A percentile compares a stretch with the other conserved stretches of the same genome.
These are phyloP conservation scores for Coemansia sp. DNA, from an alignment of 371 early-diverging fungal species.

Conservation along the genomic window DNA sequence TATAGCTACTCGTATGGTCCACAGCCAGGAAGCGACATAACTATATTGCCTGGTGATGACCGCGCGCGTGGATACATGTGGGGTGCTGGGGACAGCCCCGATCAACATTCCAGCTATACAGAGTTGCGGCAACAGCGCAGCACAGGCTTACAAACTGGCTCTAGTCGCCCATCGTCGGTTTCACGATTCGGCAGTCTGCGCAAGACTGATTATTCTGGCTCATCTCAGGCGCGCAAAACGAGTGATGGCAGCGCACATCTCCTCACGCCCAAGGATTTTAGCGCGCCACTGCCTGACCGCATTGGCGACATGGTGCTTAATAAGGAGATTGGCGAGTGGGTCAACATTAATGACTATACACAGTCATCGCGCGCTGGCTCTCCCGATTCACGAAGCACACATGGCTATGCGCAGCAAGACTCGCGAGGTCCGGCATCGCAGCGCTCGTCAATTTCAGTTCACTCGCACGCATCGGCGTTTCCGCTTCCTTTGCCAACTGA, in stretches of 20 bases:
- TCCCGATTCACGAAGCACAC: constrained; percentile 9
- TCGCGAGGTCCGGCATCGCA: constrained; percentile 28
- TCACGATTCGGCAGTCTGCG: constrained; percentile 26
- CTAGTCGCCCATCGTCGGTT: not conserved
- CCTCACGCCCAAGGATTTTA: constrained; percentile 48
- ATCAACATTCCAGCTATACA: not conserved
- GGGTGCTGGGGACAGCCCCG: constrained; percentile 5
- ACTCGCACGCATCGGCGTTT: constrained; percentile 35
- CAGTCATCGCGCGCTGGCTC: constrained; percentile 12
- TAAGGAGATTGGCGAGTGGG: constrained; percentile 47
- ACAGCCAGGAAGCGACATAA: constrained; percentile 21
- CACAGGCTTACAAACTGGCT: too few relatives aligned
- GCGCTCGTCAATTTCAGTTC: constrained; percentile 37
- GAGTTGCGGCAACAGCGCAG: not conserved
- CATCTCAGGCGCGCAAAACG: constrained; percentile 35
- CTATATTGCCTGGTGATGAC: constrained; percentile 37
- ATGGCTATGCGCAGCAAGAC: not conserved
- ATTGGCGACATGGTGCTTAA: constrained; percentile 52
- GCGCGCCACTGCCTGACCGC: constrained; percentile 46
- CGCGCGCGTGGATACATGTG: constrained; percentile 28
- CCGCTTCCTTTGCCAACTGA: constrained; percentile 33
- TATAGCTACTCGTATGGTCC: constrained; percentile 1
- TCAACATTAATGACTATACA: constrained; percentile 38
- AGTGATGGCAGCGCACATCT: constrained; percentile 45
- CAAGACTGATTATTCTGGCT: constrained; percentile 18